Evolutionary conservation across 306 rosid species (phyloP).

Genomic region (Casuarina cunninghamiana): DNA sequence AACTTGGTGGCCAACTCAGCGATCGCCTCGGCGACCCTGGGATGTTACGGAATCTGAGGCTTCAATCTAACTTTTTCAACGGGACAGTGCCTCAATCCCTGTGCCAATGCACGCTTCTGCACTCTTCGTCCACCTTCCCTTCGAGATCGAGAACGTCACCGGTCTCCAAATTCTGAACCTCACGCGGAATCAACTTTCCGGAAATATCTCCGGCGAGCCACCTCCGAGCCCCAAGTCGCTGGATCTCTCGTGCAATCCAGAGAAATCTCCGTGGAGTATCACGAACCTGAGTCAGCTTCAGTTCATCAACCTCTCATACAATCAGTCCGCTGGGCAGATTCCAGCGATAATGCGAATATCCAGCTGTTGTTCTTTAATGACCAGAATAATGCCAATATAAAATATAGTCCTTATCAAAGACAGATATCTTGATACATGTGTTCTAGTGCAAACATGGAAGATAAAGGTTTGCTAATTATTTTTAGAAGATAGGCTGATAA

Average conservation of each 20-base stretch:
- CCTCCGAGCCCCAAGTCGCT: conserved; percentile 53
- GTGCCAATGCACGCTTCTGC: conserved; percentile 38
- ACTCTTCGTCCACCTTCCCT: conserved; percentile 70
- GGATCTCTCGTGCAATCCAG: conserved; percentile 90
- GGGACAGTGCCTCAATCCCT: no score
- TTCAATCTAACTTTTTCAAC: no score
- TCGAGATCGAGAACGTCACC: conserved; percentile 64
- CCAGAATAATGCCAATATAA: no score
- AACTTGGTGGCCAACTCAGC: conserved; percentile 70
- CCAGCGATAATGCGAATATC: conserved; percentile 69
- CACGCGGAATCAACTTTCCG: conserved; percentile 78
- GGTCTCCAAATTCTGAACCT: conserved; percentile 58
- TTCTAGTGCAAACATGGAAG: no score
- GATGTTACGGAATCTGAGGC: conserved; percentile 49
- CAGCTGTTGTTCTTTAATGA: conserved; percentile 42
- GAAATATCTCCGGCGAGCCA: conserved; percentile 49
- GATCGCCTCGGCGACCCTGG: conserved; percentile 52
- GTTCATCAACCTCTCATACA: conserved; percentile 75
- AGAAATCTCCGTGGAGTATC: conserved; percentile 54
- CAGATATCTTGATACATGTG: no score
- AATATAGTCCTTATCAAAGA: no score
- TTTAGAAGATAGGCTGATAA: no score
- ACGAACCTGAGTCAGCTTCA: conserved; percentile 60
- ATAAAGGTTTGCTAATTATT: no score
- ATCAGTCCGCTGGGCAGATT: conserved; percentile 64